Evolutionary conservation across 768 basidiomycete species (phyloP), one percentile per base, ranked within the genome.

Genomic region (Russula emetica): DNA sequence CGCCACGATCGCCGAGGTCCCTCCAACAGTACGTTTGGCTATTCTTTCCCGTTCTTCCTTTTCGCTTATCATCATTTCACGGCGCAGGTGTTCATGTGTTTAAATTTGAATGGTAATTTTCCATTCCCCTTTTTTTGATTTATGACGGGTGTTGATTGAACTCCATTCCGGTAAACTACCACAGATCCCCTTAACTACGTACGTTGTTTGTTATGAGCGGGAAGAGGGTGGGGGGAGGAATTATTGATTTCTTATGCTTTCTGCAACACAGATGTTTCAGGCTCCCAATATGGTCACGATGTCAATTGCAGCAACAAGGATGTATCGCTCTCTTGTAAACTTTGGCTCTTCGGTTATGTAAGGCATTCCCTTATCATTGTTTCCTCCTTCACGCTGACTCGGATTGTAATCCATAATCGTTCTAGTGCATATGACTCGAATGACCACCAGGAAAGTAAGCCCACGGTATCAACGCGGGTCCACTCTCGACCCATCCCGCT

Each of bases 101-200:
- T 64, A 10, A 49, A 64, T 24, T 11, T 64, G 1, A 60, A 64
- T 53, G 58, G 58, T 59, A 34, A 6, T 3, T 60, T 24, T 32
- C n/a, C 7, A 13, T 24, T 7, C 7, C 20, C 8, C 24, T 2
- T 1, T 2, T 0, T 18, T 6, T 10, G 8, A 22, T 45, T 32
- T 3, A 9, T 8, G 28, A 40, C 24, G 2, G 0, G 13, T 44
- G 11, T 32, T 44, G 42, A 57, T 44, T 30, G 10, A 22, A 30
- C 6, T 13, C 20, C 1, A 28, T 16, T 34, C 10, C 2, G 5
- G 28, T 14, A 22, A 38, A 42, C 11, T 18, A 26, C 16, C 16
- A 50, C 8, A 32, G 49, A 5, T 0, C 14, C 24, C 2, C 49
- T 50, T 24, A 16, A 6, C 5, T 13, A 26, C 14, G 49, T 50